Conservation (phyloP, 331 rosid species). For the Prunus yedoensis region DNA sequence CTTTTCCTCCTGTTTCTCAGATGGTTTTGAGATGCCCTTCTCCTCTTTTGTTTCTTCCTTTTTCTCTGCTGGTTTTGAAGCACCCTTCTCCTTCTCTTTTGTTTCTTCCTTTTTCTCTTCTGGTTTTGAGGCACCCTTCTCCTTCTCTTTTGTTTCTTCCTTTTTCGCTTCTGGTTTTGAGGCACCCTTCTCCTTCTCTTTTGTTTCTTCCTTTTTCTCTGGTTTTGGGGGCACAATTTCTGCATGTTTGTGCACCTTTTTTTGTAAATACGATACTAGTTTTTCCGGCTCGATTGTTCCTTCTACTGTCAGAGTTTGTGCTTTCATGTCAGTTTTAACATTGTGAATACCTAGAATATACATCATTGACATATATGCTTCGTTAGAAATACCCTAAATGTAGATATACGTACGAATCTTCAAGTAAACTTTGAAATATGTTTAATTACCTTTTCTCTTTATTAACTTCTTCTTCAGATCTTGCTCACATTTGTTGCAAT, state of each 20-base stretch:
- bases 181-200: slow-evolving; percentile 23
- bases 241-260: slow-evolving; percentile 60
- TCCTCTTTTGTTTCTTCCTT: slow-evolving; percentile 13
- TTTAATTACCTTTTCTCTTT: slow-evolving; percentile 46
- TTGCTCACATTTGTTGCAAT: slow-evolving; percentile 73
- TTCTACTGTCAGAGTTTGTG: slow-evolving; percentile 49
- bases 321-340: slow-evolving; percentile 67
- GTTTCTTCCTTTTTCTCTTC: neutral
- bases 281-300: slow-evolving; percentile 71
- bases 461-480: slow-evolving; percentile 60
- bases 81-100: slow-evolving; percentile 21
- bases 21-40: neutral
- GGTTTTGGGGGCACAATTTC: slow-evolving; percentile 48
- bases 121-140: slow-evolving; percentile 1
- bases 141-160: slow-evolving; percentile 15
- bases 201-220: slow-evolving; percentile 40
- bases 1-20: neutral
- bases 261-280: slow-evolving; percentile 44
- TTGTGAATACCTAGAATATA: slow-evolving; percentile 46
- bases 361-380: neutral
- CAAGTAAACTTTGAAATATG: neutral
- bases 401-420: neutral
- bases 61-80: neutral
- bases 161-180: slow-evolving; percentile 21
- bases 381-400: neutral